Conservation (phyloP, 768 basidiomycete species). For the Cystobasidium tubakii region DNA sequence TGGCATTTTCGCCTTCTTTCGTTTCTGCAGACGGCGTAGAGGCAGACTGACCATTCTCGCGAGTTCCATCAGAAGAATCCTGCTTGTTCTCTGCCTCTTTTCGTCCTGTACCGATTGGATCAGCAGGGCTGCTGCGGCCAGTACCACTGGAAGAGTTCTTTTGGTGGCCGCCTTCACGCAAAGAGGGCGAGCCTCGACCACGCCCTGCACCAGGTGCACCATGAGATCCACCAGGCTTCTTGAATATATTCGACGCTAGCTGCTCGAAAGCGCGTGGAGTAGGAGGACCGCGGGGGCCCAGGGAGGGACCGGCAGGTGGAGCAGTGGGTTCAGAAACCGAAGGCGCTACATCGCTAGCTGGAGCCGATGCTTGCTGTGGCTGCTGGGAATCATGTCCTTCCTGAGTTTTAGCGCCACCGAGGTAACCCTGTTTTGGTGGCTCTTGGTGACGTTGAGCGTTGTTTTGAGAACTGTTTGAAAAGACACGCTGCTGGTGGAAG, state of each 20-base stretch:
- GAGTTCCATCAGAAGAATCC: not conserved
- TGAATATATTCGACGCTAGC: not conserved
- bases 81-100: not conserved
- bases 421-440: not conserved
- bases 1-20: not conserved
- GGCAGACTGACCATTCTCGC: not conserved
- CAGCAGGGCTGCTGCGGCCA: not conserved
- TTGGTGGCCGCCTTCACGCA: not conserved
- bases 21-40: not conserved
- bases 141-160: conserved; percentile 1
- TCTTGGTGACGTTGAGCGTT: not conserved
- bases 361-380: not conserved
- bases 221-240: not conserved
- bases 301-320: not conserved
- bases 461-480: not conserved
- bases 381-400: not conserved
- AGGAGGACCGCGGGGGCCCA: not conserved
- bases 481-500: not conserved
- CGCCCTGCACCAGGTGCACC: not conserved
- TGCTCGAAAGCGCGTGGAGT: not conserved
- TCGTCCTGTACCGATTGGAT: not conserved
- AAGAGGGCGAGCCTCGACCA: not conserved
- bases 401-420: not conserved
- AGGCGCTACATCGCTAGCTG: not conserved
- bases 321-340: not conserved